Percentiles rank a stretch among this genome's conserved stretches.
Conservation (phyloP, 2,329 filamentous ascomycete genomes). For the Phoma sp. region DNA sequence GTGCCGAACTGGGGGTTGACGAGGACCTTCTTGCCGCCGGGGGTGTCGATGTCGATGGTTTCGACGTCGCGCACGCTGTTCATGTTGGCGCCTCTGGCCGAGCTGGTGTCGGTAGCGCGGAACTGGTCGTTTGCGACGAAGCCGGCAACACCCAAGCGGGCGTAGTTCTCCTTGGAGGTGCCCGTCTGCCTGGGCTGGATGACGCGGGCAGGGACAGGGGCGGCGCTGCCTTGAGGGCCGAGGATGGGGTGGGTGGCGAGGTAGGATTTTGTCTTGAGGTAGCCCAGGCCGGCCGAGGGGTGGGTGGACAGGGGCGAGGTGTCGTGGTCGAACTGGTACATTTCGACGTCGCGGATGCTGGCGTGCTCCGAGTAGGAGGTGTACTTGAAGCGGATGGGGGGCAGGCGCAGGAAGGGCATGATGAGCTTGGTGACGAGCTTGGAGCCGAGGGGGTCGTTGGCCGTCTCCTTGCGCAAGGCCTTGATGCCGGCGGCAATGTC, state of each 20-base stretch:
- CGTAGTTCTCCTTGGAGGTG: constrained; percentile 29
- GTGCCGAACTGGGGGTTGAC: constrained; percentile 55
- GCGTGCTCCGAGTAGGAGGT: constrained; percentile 20
- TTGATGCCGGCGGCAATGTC: constrained; percentile 42
- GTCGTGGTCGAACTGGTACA: constrained; percentile 43
- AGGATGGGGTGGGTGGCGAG: constrained; percentile 66
- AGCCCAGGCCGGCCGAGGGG: constrained; percentile 69
- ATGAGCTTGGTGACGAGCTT: constrained; percentile 59
- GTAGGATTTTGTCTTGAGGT: constrained; percentile 62
- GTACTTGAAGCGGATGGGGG: constrained; percentile 47
- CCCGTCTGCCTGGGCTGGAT: constrained; percentile 49
- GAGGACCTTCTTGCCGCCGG: constrained; percentile 61
- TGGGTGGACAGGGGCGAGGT: constrained; percentile 63
- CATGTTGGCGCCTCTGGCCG: constrained; percentile 24
- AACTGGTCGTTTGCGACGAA: constrained; percentile 50
- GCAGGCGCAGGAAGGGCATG: constrained; percentile 63
- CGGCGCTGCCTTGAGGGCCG: constrained; percentile 61
- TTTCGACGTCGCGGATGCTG: constrained; percentile 39
- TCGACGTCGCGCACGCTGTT: constrained; percentile 30
- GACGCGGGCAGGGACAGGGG: constrained; percentile 65
- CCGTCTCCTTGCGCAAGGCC: constrained; percentile 55
- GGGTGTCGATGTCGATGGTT: constrained; percentile 50
- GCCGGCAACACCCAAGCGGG: constrained; percentile 53
- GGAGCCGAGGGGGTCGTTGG: constrained; percentile 54
- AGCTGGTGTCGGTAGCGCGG: constrained; percentile 39